Conservation (phyloP, 148 eudicot species). For the Drosera capensis region DNA sequence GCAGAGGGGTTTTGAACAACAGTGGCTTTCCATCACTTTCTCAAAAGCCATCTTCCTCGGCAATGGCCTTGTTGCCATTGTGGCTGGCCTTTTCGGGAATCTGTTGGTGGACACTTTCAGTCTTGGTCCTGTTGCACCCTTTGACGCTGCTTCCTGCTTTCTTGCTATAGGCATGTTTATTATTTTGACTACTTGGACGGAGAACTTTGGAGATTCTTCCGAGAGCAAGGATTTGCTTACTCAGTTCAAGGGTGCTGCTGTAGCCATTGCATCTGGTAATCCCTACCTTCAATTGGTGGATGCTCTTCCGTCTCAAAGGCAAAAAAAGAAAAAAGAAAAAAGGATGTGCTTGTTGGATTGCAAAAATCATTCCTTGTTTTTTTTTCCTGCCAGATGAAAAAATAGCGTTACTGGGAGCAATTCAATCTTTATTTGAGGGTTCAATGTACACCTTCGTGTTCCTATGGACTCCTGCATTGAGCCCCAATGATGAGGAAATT, state of each 20-base stretch:
- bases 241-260: slow-evolving; percentile 88
- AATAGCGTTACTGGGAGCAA: slow-evolving; percentile 89
- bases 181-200: slow-evolving; percentile 81
- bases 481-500: slow-evolving; percentile 89
- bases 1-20: slow-evolving; percentile 88
- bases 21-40: slow-evolving; percentile 88
- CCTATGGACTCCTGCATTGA: slow-evolving; percentile 97
- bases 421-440: slow-evolving; percentile 95
- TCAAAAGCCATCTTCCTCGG: slow-evolving; percentile 96
- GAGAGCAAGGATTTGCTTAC: slow-evolving; percentile 87
- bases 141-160: slow-evolving; percentile 90
- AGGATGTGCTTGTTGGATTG: too few relatives aligned
- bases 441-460: slow-evolving; percentile 97
- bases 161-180: slow-evolving; percentile 94
- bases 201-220: slow-evolving; percentile 93
- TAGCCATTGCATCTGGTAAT: slow-evolving; percentile 94
- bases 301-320: too few relatives aligned
- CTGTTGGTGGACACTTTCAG: slow-evolving; percentile 59
- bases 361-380: too few relatives aligned
- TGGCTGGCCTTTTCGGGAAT: slow-evolving; percentile 80
- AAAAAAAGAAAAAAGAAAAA: too few relatives aligned
- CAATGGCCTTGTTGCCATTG: slow-evolving; percentile 81
- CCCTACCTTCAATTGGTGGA: too few relatives aligned
- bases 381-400: slow-evolving; percentile 54
- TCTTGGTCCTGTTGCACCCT: slow-evolving; percentile 92